Evolutionary conservation across 805 yeast species (phyloP).

Genomic region (Dipodascopsis uninucleata): DNA sequence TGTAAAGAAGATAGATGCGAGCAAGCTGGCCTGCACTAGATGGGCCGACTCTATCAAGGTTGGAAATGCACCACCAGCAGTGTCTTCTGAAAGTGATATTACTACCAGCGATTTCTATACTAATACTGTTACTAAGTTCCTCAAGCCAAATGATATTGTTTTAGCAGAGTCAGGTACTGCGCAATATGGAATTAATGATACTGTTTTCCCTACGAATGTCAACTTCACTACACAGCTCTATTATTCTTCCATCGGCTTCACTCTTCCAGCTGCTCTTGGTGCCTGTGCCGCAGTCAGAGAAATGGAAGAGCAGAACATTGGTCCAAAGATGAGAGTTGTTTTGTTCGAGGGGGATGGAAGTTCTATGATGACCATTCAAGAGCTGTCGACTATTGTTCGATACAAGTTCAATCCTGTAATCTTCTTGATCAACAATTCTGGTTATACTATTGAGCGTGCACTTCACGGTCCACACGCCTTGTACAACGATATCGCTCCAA

Average conservation of each 20-base stretch:
- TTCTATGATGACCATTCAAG: constrained; percentile 88
- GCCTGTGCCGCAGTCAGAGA: constrained; percentile 70
- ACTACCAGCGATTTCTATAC: constrained; percentile 40
- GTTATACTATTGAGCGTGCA: constrained; percentile 86
- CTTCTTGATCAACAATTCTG: constrained; percentile 75
- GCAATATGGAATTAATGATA: constrained; percentile 70
- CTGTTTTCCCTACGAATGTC: constrained; percentile 54
- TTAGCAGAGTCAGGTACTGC: constrained; percentile 81
- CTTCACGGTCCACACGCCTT: constrained; percentile 72
- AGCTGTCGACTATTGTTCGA: constrained; percentile 61
- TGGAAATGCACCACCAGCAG: constrained; percentile 27
- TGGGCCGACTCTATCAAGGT: constrained; percentile 32
- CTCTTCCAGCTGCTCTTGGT: constrained; percentile 83
- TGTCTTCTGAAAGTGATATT: constrained; percentile 28
- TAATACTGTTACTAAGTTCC: constrained; percentile 39
- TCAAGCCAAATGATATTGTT: constrained; percentile 64
- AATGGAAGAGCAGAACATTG: constrained; percentile 36
- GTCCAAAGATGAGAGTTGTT: constrained; percentile 48
- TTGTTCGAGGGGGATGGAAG: constrained; percentile 90
- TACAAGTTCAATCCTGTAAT: constrained; percentile 61
- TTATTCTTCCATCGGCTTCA: constrained; percentile 84
- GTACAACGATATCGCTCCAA: constrained; percentile 77
- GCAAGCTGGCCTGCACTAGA: constrained; percentile 30
- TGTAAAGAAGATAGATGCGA: constrained; percentile 37
- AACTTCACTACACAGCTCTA: constrained; percentile 56